Evolutionary conservation across 2,329 filamentous ascomycete species (phyloP), one percentile per base, ranked within the genome.

Genomic region (Stylonectria norvegica): DNA sequence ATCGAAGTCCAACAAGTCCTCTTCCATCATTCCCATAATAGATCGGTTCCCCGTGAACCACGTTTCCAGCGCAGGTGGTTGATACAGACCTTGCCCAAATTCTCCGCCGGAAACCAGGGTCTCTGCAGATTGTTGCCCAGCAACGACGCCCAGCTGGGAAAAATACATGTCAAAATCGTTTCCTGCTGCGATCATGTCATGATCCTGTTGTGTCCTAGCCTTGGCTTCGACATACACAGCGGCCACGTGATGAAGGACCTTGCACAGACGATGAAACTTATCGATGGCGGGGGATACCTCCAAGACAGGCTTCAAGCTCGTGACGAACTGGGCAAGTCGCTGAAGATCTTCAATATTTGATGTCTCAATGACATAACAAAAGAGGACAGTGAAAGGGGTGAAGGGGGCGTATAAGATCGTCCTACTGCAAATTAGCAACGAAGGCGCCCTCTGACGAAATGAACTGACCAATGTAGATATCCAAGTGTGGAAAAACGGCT

Each of bases 341-440:
- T 40, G 19, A 3, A 40, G 37, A 30, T 34, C 37, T 29, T 34
- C 17, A 4, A 14, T 15, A 27, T 40, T 29, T 5, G 33, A 36
- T 7, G 38, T 40, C 19, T 40, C 38, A 12, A 40, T 40, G 22
- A 40, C 38, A 12, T 40, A 33, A n/a, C 38, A 40, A n/a, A 40
- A 40, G 11, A 40, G 32, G 12, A 40, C 27, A 8, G 33, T 40
- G 19, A 40, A 36, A 10, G 38, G 38, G 2, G 31, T 31, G 12
- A 40, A 40, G 2, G 38, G 38, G 14, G 25, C 19, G 15, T 22
- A 40, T 14, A 40, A 12, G 14, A 36, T 36, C 5, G 38, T 40
- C 38, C 38, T 40, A 8, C n/a, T 5, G 18, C 8, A 5, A 7
- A n/a, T 40, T 25, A 31, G 38, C 20, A 11, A 3, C 18, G 5